phyloP scores from a whole-genome alignment of 306 rosid genomes.

The Acacia acuminata region DNA sequence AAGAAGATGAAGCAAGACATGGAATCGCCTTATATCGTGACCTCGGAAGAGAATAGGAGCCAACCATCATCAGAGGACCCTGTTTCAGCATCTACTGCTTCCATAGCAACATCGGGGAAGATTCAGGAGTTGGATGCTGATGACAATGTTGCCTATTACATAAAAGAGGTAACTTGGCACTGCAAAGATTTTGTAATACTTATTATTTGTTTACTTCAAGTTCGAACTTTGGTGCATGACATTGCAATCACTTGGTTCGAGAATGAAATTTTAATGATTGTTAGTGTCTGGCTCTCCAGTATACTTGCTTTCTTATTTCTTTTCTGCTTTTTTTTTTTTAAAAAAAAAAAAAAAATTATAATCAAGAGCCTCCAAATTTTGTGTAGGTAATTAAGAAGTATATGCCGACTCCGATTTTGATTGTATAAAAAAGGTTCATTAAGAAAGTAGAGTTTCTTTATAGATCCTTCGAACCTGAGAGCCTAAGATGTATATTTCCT shows the following conservation, averaged over 20 bases:
- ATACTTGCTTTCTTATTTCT: conserved; percentile 27
- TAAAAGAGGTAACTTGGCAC: conserved; percentile 62
- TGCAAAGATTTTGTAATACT: background rate
- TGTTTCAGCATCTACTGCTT: conserved; percentile 36
- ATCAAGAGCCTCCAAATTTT: conserved; percentile 42
- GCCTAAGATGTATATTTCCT: conserved; percentile 5
- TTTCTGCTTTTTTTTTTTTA: background rate
- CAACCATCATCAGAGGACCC: conserved; percentile 28
- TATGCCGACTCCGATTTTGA: background rate
- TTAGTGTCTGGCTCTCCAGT: background rate
- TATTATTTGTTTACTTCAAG: background rate
- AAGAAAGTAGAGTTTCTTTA: background rate
- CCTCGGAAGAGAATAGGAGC: conserved; percentile 37
- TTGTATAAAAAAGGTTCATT: background rate
- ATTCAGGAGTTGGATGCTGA: conserved; percentile 46
- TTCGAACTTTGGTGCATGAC: background rate
- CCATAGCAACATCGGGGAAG: conserved; percentile 36
- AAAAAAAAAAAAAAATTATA: no score
- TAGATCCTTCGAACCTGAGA: background rate
- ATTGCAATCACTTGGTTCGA: background rate
- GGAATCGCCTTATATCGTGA: conserved; percentile 69
- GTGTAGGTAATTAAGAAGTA: background rate
- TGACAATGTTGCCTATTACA: conserved; percentile 79
- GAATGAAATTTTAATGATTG: conserved; percentile 12
- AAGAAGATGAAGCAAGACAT: conserved; percentile 57